phyloP scores from a whole-genome alignment of 768 basidiomycete genomes.

The Pholiota conissans region DNA sequence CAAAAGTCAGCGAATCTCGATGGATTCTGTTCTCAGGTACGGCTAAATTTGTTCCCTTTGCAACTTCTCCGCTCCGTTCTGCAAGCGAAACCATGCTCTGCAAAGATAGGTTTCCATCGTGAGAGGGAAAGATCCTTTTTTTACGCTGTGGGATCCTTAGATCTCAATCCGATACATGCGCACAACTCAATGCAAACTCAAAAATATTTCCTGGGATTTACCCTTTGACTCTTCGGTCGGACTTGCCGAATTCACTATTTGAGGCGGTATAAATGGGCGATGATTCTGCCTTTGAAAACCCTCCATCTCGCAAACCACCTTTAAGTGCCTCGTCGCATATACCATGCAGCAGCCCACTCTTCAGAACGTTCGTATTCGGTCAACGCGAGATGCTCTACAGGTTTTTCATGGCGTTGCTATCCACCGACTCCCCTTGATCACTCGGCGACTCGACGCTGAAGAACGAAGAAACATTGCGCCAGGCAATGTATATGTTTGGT shows the following conservation, averaged over 20 bases:
- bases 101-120: constrained; percentile 33
- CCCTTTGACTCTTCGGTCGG: constrained; percentile 35
- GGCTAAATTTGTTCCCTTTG: constrained; percentile 31
- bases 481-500: constrained; percentile 83
- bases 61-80: constrained; percentile 40
- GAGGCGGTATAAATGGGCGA: constrained; percentile 22
- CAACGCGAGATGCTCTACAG: constrained; percentile 76
- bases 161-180: constrained; percentile 42
- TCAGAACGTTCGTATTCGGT: constrained; percentile 73
- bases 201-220: constrained; percentile 44
- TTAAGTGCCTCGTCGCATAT: constrained; percentile 13
- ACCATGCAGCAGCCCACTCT: constrained; percentile 77
- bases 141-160: constrained; percentile 42
- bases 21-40: constrained; percentile 33
- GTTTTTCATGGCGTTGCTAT: constrained; percentile 79
- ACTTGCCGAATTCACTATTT: constrained; percentile 32
- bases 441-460: constrained; percentile 79
- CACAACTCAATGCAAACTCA: constrained; percentile 62
- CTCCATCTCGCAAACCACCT: constrained; percentile 17
- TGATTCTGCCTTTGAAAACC: constrained; percentile 16
- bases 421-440: constrained; percentile 70
- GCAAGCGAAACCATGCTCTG: constrained; percentile 36
- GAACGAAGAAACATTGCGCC: constrained; percentile 72
- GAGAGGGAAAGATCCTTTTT: constrained; percentile 35
- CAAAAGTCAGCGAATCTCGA: constrained; percentile 37